phyloP scores from a whole-genome alignment of 225 moss, liverwort and hornwort species.

The Physcomitrium patens region DNA sequence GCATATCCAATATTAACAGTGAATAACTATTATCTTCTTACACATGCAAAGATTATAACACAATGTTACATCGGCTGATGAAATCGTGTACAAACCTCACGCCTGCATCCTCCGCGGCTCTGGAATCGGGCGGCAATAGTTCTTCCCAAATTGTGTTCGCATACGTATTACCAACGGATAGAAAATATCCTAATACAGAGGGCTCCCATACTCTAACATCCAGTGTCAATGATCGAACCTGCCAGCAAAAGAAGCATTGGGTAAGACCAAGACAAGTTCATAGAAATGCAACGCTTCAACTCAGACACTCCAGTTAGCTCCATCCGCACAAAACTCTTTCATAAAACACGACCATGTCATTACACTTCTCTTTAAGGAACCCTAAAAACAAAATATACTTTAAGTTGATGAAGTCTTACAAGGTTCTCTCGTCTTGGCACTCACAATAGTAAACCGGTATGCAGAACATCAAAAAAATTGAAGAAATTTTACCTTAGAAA shows the following conservation, averaged over 20 bases:
- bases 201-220: conserved; percentile 91
- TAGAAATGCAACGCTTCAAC: not conserved
- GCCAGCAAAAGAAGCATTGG: conserved; percentile 14
- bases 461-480: conserved; percentile 15
- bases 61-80: not conserved
- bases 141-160: conserved; percentile 87
- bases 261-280: not conserved
- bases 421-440: conserved; percentile 21
- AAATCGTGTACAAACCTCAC: conserved; percentile 40
- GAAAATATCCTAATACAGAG: conserved; percentile 77
- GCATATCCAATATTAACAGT: conserved; percentile 14
- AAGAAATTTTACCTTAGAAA: conserved; percentile 56
- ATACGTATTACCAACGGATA: conserved; percentile 68
- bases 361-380: conserved; percentile 10
- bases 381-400: not conserved
- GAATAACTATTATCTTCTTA: not conserved
- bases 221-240: conserved; percentile 81
- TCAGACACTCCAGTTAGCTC: not conserved
- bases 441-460: not conserved
- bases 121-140: conserved; percentile 42
- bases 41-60: not conserved
- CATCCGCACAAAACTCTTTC: not conserved
- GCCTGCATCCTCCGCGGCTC: conserved; percentile 28
- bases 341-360: not conserved
- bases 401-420: not conserved